Evolutionary conservation across 345 rosid genomes (phyloP), one percentile per base, ranked within the genome.

Genomic region (Sisymbrium altissimum): DNA sequence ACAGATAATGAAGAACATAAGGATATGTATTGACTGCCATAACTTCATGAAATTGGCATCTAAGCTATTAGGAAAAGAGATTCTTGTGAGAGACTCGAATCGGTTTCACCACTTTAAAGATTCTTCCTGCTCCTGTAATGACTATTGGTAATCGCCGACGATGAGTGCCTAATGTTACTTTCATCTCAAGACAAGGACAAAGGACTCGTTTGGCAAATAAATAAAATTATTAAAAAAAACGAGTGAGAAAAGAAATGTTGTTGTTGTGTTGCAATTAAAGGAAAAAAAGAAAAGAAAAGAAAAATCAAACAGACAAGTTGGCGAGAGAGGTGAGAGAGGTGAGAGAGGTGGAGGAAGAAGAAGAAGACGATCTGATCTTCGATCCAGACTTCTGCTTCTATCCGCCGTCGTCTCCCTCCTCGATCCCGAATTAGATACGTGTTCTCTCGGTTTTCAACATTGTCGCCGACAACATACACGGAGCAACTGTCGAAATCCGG

Each of bases 31-130:
- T 12, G 96, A 93, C 74, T 93, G 96, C 78, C 98, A 93, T 66
- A 87, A 81, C 85, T 93, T 93, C 84, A 90, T 93, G 97, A 93
- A 89, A 72, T 61, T 90, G 33, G 97, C 92, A 0, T 82, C 98
- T 32, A 73, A 71, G 72, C 77, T 84, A 74, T 88, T 88, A 53
- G 66, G 79, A 5, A 93, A 78, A 76, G 92, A 89, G 81, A 87
- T 93, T 64, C 70, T 90, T 61, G 86, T 90, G 35, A 85, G 96
- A 73, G 97, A 93, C 60, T 84, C 89, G 8, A 90, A 89, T 71
- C 92, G 96, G 62, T 93, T 90, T 84, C 97, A 93, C 83, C 91
- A 81, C 78, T 90, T 93, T 25, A 83, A 83, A 68, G 73, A 83
- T 66, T 80, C 74, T 56, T 64, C 61, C 3, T 93, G 97, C 81